phyloP scores from a whole-genome alignment of 1,284 basidiomycete genomes.

The Boletus sp. region DNA sequence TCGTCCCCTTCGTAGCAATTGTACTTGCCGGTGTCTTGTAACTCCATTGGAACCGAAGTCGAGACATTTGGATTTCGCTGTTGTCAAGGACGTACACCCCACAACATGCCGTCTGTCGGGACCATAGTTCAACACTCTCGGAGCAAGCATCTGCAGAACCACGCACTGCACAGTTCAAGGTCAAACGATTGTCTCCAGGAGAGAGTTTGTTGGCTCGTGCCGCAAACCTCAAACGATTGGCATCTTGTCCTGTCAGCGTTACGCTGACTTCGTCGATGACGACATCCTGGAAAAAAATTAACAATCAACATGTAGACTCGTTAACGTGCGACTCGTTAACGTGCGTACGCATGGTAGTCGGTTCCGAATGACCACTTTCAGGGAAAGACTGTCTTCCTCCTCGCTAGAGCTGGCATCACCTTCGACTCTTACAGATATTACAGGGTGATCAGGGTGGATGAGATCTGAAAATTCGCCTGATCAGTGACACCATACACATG shows the following conservation, averaged over 20 bases:
- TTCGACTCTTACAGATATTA: constrained; percentile 49
- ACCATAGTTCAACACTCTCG: neutral
- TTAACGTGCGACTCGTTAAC: constrained; percentile 14
- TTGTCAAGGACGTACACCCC: constrained; percentile 61
- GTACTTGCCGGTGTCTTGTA: constrained; percentile 35
- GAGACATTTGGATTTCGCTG: constrained; percentile 56
- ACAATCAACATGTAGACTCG: constrained; percentile 5
- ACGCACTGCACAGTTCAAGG: constrained; percentile 67
- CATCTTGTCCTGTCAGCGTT: constrained; percentile 52
- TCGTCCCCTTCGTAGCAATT: constrained; percentile 27
- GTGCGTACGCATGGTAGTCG: constrained; percentile 73
- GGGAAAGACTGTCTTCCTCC: constrained; percentile 59
- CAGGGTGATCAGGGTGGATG: constrained; percentile 63
- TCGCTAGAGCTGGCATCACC: constrained; percentile 47
- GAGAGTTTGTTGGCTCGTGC: constrained; percentile 36
- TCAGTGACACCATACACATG: constrained; percentile 11
- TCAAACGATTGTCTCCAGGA: constrained; percentile 53
- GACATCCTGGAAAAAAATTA: constrained; percentile 38
- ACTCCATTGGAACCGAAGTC: constrained; percentile 56
- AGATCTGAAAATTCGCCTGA: constrained; percentile 45
- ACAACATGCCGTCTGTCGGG: constrained; percentile 53
- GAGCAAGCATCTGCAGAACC: neutral
- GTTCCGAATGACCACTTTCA: constrained; percentile 59
- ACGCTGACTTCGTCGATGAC: constrained; percentile 50
- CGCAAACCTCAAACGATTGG: constrained; percentile 50